Conservation (phyloP, 805 yeast genomes). For the Kluyveromyces siamensis region DNA sequence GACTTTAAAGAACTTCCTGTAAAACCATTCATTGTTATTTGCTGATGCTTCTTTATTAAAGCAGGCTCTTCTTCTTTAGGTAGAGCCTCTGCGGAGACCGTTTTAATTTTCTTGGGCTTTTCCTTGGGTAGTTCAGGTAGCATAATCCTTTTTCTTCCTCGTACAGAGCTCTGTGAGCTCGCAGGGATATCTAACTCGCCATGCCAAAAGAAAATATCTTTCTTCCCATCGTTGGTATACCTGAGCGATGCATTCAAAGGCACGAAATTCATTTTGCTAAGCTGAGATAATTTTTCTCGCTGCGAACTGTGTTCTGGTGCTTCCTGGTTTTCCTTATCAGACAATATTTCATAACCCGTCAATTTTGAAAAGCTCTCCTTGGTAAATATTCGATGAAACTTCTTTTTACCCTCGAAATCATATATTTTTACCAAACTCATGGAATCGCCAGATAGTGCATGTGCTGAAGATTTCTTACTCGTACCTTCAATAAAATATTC, state of each 20-base stretch:
- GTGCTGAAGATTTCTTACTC: conserved; percentile 14
- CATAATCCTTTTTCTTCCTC: conserved; percentile 8
- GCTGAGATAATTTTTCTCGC: conserved; percentile 7
- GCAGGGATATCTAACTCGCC: conserved; percentile 20
- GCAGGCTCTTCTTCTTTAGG: not conserved
- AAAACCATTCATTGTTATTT: conserved; percentile 22
- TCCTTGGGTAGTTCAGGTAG: not conserved
- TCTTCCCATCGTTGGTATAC: conserved; percentile 12
- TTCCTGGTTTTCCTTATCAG: conserved; percentile 12
- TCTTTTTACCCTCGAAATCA: conserved; percentile 66
- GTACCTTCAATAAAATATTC: conserved; percentile 40
- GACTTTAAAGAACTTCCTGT: conserved; percentile 36
- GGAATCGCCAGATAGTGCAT: conserved; percentile 13
- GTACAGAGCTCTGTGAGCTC: conserved; percentile 7
- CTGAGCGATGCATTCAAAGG: conserved; percentile 24
- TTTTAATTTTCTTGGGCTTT: not conserved
- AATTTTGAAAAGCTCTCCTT: conserved; percentile 31
- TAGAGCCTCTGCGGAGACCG: not conserved
- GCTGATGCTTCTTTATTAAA: not conserved
- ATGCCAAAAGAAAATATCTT: conserved; percentile 26
- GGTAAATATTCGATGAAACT: conserved; percentile 59
- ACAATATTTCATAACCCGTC: conserved; percentile 19
- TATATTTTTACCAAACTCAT: conserved; percentile 47
- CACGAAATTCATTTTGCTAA: conserved; percentile 19
- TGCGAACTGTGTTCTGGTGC: conserved; percentile 1